Evolutionary conservation across 305 asterid genomes (phyloP), one percentile per base, ranked within the genome.

Genomic region (Solanum hybrid): DNA sequence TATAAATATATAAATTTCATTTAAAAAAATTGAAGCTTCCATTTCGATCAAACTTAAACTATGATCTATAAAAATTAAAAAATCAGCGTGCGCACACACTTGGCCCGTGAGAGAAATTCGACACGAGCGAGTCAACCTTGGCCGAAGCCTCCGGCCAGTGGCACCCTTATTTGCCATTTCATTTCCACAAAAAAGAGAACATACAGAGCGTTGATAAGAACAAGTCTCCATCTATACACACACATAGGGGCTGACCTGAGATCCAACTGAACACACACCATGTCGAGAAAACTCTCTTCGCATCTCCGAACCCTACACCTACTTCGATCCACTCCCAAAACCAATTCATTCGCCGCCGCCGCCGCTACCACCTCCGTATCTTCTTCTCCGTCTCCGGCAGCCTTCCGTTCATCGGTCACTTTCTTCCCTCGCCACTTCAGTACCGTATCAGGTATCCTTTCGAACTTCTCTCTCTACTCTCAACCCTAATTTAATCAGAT

Each of bases 241-340:
- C 39, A 24, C 39, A 79, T n/a, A 79, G 82, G 89, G 83, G 92
- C 86, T 89, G 92, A 91, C 94, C 94, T 91, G 91, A 91, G 92
- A 79, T 79, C 85, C 85, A 91, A 91, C 89, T 80, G 26, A 90
- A 68, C 85, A 45, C 89, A 11, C 89, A 11, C 77, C 90, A 93
- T 92, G 94, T 93, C 91, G 94, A 93, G 94, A 89, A 84, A 91
- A 57, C 90, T 92, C 89, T 90, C 93, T 38, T 89, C 89, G 73
- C 93, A 91, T 26, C 91, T 92, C 17, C 92, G 88, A 70, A 87
- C 90, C 89, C 77, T 93, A 31, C 22, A 87, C 27, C 89, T 81
- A 27, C 80, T 86, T 72, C 93, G 92, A 90, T 90, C 94, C 76
- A 89, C 92, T 86, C 75, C 92, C 0, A 93, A 86, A 81, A 87